Evolutionary conservation across 768 basidiomycete genomes (phyloP), one percentile per base, ranked within the genome.

Genomic region (Coprinopsis strossmayeri): DNA sequence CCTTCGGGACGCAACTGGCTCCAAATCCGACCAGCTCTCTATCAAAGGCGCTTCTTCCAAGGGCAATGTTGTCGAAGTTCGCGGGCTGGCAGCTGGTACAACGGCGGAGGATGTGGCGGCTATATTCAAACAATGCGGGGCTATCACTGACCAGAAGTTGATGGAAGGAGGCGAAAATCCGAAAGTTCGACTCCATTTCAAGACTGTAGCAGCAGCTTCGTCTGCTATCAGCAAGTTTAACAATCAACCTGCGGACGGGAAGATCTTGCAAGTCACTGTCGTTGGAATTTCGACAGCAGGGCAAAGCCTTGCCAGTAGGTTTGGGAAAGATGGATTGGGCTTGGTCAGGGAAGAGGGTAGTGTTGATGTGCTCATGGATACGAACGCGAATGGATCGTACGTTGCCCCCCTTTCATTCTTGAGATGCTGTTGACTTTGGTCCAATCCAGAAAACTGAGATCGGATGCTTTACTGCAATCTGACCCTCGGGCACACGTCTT

Each of bases 101-200:
- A 90, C 85, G 5, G 74, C 84, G 13, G 88, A 85, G 13, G 90
- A 92, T 62, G 89, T 92, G 41, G 78, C 81, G 60, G 87, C 89
- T 21, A 91, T 91, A 47, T 92, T 92, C 73, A 82, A 84, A 53
- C 80, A 83, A 20, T 88, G 88, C 56, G 87, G 87, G 5, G 67
- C 77, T 17, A 80, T 87, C 53, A 73, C 77, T 26, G 69, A 72
- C 15, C 68, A 70, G 27, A 72, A 69, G 43, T 63, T 74, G 15
- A 55, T 70, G 55, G 60, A 43, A 60, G 55, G 57, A 58, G 57
- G 46, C 61, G 71, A 74, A 38, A 64, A 67, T 18, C 76, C 84
- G 12, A 63, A 71, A 2, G 84, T 91, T 46, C 78, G 86, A 17
- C 69, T 92, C 17, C 84, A 85, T 11, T 87, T 87, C 72, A 84